A percentile compares a stretch with the other conserved stretches of the same genome.
Evolutionary conservation across 768 basidiomycete genomes (phyloP).

Genomic region (Crepidotus variabilis): DNA sequence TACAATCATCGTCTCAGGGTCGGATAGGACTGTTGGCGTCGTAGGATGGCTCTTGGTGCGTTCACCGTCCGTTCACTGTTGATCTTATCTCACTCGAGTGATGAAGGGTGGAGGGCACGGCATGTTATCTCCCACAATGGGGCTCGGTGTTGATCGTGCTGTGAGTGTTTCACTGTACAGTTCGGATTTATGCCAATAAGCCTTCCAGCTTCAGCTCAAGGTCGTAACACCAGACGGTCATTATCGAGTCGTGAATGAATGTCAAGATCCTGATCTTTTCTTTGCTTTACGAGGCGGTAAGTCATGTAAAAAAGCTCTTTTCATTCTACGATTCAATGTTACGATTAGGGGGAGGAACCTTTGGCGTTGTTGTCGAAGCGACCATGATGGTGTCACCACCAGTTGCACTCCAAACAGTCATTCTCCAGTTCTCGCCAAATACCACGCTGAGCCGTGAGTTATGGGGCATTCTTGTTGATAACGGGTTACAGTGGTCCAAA

Average conservation of each 20-base stretch:
- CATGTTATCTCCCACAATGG: slow-evolving; percentile 39
- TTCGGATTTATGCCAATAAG: background rate
- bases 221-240: slow-evolving; percentile 52
- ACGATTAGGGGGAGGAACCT: slow-evolving; percentile 43
- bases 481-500: slow-evolving; percentile 36
- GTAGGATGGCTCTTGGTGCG: slow-evolving; percentile 16
- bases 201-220: slow-evolving; percentile 40
- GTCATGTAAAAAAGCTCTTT: background rate
- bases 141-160: slow-evolving; percentile 42
- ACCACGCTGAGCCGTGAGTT: slow-evolving; percentile 26
- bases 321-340: background rate
- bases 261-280: slow-evolving; percentile 50
- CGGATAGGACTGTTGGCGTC: slow-evolving; percentile 36
- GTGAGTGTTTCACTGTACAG: slow-evolving; percentile 17
- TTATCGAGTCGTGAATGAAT: slow-evolving; percentile 40
- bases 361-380: slow-evolving; percentile 38
- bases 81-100: background rate
- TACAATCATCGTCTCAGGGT: slow-evolving; percentile 6
- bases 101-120: slow-evolving; percentile 41
- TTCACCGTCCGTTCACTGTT: slow-evolving; percentile 29
- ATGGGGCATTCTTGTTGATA: slow-evolving; percentile 37
- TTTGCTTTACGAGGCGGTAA: slow-evolving; percentile 49
- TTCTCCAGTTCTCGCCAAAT: slow-evolving; percentile 25
- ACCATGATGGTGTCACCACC: slow-evolving; percentile 32
- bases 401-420: slow-evolving; percentile 33